Evolutionary conservation across 2,329 filamentous ascomycete genomes (phyloP).

Genomic region (Talaromyces sp.): DNA sequence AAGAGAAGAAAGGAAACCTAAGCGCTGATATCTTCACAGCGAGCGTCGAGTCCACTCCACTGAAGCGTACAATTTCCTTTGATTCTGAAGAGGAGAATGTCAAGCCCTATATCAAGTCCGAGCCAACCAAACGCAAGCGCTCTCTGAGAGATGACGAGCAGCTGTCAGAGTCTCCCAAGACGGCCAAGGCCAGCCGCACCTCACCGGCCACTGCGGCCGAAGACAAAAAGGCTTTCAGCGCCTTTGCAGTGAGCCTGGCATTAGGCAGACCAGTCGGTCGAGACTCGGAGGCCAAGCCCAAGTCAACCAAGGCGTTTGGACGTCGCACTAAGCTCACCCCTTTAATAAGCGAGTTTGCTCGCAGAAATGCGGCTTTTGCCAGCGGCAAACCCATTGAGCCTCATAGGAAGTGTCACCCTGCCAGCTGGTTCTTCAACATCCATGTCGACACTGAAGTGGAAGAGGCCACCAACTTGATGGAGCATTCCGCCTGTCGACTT

Average conservation of each 20-base stretch:
- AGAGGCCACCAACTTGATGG: constrained; percentile 85
- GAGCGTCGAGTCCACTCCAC: constrained; percentile 27
- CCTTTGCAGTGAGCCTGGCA: constrained; percentile 45
- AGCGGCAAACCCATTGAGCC: constrained; percentile 2
- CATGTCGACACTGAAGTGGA: constrained; percentile 88
- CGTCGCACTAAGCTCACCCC: constrained; percentile 58
- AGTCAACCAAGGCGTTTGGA: constrained; percentile 55
- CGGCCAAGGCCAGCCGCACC: constrained; percentile 45
- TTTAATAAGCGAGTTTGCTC: constrained; percentile 33
- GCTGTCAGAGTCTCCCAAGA: constrained; percentile 38
- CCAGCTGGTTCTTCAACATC: constrained; percentile 82
- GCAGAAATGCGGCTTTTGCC: constrained; percentile 28
- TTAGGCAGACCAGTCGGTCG: constrained; percentile 69
- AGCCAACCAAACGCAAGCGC: constrained; percentile 42
- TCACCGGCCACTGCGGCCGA: constrained; percentile 14
- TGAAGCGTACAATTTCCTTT: constrained; percentile 13
- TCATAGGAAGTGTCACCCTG: constrained; percentile 38
- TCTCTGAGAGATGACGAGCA: constrained; percentile 26
- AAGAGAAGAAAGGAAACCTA: neutral
- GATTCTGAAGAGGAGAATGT: constrained; percentile 53
- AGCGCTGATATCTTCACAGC: neutral
- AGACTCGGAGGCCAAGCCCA: constrained; percentile 68
- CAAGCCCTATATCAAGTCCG: constrained; percentile 49
- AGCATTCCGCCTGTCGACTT: constrained; percentile 79
- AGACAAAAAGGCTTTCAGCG: constrained; percentile 26